Percentiles rank a stretch among this genome's conserved stretches.
Conservation (phyloP, 2,329 filamentous ascomycete genomes). For the Fusarium robinianum region DNA sequence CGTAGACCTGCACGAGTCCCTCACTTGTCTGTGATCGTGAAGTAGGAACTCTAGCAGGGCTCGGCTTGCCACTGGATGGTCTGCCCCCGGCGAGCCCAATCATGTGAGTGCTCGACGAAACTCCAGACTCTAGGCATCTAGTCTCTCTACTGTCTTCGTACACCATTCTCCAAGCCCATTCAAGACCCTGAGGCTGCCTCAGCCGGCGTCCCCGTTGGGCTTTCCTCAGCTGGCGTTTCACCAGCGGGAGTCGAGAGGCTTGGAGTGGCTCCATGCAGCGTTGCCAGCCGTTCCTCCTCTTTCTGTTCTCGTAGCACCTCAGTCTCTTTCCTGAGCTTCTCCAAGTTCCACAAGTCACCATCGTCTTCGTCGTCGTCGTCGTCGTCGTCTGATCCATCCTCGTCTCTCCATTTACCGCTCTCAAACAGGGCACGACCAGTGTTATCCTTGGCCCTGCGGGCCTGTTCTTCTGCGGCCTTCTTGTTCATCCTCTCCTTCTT, state of each 20-base stretch:
- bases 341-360: conserved; percentile 79
- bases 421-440: conserved; percentile 96
- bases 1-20: conserved; percentile 34
- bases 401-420: conserved; percentile 86
- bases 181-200: conserved; percentile 35
- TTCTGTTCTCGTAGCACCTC: conserved; percentile 73
- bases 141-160: conserved; percentile 28
- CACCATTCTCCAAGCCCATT: conserved; percentile 14
- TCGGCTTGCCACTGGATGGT: conserved; percentile 39
- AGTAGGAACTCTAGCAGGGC: conserved; percentile 35
- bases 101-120: conserved; percentile 30
- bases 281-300: conserved; percentile 71
- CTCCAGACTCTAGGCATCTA: conserved; percentile 31
- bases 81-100: conserved; percentile 32
- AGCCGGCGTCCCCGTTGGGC: conserved; percentile 23
- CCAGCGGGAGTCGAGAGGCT: conserved; percentile 14
- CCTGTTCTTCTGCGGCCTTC: conserved; percentile 93
- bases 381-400: conserved; percentile 64
- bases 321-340: conserved; percentile 82
- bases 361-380: conserved; percentile 66
- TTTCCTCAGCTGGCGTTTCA: conserved; percentile 23
- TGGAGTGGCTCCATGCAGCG: conserved; percentile 36
- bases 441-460: conserved; percentile 88
- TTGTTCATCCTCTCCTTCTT: conserved; percentile 93
- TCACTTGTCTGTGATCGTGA: conserved; percentile 26